Conservation (phyloP, 305 asterid genomes). For the Fraxinus albicans region DNA sequence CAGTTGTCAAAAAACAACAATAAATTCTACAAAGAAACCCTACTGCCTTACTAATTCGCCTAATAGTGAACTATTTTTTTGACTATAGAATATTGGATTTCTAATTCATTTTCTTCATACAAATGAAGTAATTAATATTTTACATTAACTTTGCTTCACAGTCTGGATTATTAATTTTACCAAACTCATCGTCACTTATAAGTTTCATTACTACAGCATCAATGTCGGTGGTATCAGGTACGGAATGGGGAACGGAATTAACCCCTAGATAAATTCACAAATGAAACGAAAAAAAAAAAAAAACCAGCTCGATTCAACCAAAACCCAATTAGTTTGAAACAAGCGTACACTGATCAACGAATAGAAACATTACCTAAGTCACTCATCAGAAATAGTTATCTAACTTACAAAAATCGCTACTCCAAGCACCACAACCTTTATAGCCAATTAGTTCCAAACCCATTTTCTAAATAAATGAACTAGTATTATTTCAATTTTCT, state of each 20-base stretch:
- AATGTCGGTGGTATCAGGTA: background rate
- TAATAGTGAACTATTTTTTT: background rate
- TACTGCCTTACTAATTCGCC: background rate
- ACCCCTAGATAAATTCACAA: conserved; percentile 5
- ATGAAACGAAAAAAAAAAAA: background rate
- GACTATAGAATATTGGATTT: background rate
- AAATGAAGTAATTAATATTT: background rate
- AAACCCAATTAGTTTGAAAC: conserved; percentile 10
- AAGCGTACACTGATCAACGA: background rate
- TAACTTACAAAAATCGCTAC: background rate
- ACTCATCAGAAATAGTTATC: background rate
- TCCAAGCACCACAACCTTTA: background rate
- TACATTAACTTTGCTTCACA: background rate
- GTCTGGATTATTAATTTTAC: background rate
- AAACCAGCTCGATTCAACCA: conserved; percentile 21
- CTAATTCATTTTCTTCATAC: background rate
- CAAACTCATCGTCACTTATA: background rate
- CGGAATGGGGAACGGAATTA: background rate
- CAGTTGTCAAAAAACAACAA: background rate
- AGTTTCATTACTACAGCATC: background rate
- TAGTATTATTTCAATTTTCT: background rate
- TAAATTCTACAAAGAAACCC: conserved; percentile 2
- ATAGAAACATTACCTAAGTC: background rate
- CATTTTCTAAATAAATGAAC: background rate
- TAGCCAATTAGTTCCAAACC: background rate